phyloP scores from a whole-genome alignment of 495 filamentous ascomycete genomes.

The Penicillium nucicola region DNA sequence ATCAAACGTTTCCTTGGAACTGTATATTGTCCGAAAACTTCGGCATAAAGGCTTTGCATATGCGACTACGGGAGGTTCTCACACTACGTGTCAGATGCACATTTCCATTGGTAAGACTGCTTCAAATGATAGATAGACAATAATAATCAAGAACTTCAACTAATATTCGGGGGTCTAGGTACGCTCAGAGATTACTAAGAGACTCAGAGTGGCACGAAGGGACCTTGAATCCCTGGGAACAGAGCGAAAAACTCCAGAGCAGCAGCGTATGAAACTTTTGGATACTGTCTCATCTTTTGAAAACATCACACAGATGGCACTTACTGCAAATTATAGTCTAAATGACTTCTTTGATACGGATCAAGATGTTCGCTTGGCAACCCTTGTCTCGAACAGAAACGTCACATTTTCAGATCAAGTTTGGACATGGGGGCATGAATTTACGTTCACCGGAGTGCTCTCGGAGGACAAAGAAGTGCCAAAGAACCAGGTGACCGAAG shows the following conservation, averaged over 20 bases:
- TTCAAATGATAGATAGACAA: not conserved
- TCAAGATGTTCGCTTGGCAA: slow-evolving; percentile 38
- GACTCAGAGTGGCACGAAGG: slow-evolving; percentile 28
- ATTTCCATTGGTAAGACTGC: slow-evolving; percentile 43
- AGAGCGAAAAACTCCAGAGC: slow-evolving; percentile 33
- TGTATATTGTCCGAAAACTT: slow-evolving; percentile 40
- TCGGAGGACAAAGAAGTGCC: slow-evolving; percentile 1
- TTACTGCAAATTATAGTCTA: slow-evolving; percentile 42
- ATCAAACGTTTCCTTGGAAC: slow-evolving; percentile 39
- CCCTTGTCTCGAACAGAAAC: slow-evolving; percentile 39
- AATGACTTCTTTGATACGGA: slow-evolving; percentile 36
- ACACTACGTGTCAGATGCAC: slow-evolving; percentile 44
- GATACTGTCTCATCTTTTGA: slow-evolving; percentile 43
- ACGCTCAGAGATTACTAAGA: slow-evolving; percentile 40
- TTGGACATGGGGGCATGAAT: slow-evolving; percentile 33
- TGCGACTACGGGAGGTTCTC: slow-evolving; percentile 29
- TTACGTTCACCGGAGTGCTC: slow-evolving; percentile 24
- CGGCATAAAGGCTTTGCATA: slow-evolving; percentile 48
- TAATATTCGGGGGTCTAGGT: slow-evolving; percentile 23
- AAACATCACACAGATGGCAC: slow-evolving; percentile 29
- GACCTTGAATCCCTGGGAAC: slow-evolving; percentile 42
- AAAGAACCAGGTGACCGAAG: not conserved
- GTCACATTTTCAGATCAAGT: slow-evolving; percentile 42
- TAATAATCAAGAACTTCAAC: not conserved
- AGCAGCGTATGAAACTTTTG: slow-evolving; percentile 45